A percentile compares a stretch with the other conserved stretches of the same genome.
phyloP scores from a whole-genome alignment of 1,139 yeast genomes.

The Schwanniomyces etchellsii region DNA sequence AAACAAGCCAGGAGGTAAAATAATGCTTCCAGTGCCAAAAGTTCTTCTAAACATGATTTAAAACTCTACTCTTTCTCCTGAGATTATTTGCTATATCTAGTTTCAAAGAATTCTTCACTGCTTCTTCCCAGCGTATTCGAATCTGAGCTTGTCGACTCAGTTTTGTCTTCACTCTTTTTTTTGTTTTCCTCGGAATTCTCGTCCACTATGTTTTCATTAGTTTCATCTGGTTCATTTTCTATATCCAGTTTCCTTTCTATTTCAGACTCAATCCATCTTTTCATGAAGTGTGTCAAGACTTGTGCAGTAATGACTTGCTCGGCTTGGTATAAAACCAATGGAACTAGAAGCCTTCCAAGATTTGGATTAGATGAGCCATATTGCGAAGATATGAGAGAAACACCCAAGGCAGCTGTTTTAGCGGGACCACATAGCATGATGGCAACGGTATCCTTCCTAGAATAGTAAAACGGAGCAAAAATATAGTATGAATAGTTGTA shows the following conservation, averaged over 20 bases:
- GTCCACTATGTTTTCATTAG: no score
- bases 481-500: slow-evolving; percentile 37
- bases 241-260: not conserved
- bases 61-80: no score
- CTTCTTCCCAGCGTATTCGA: no score
- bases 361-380: slow-evolving; percentile 59
- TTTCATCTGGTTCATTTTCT: no score
- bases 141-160: no score
- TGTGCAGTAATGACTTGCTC: slow-evolving; percentile 82
- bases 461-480: slow-evolving; percentile 65
- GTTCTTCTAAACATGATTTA: no score
- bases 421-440: slow-evolving; percentile 89
- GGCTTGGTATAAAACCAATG: slow-evolving; percentile 78
- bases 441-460: slow-evolving; percentile 66
- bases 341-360: slow-evolving; percentile 70
- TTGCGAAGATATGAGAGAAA: slow-evolving; percentile 72
- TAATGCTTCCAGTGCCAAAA: no score
- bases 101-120: no score
- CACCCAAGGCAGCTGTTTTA: slow-evolving; percentile 88
- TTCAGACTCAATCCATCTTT: slow-evolving; percentile 47
- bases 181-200: no score
- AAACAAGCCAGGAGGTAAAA: no score
- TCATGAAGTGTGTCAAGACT: slow-evolving; percentile 57
- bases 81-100: no score
- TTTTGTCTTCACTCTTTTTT: no score